phyloP scores from a whole-genome alignment of 2,329 filamentous ascomycete species.

The Trichoderma aggressivum region DNA sequence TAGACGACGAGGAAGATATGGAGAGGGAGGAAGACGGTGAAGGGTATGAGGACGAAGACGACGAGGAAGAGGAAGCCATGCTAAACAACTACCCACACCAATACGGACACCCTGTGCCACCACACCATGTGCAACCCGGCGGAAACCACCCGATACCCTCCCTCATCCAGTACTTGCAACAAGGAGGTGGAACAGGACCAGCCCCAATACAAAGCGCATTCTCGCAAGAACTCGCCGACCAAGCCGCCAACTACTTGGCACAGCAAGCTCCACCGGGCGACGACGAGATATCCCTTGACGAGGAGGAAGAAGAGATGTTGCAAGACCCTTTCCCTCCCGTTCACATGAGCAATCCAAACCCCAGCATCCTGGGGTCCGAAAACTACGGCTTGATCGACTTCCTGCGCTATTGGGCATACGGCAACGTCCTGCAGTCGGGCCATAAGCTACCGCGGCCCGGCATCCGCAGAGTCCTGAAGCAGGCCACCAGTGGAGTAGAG shows the following conservation, averaged over 20 bases:
- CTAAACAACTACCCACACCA: not conserved
- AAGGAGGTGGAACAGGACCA: not conserved
- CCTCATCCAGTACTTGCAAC: not conserved
- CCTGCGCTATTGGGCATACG: constrained; percentile 46
- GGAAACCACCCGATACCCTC: not conserved
- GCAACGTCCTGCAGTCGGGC: not conserved
- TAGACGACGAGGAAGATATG: not conserved
- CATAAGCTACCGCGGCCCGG: constrained; percentile 27
- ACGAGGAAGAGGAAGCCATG: not conserved
- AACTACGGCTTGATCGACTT: constrained; percentile 52
- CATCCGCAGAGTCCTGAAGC: constrained; percentile 33
- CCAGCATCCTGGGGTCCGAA: constrained; percentile 42
- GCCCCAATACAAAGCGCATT: not conserved
- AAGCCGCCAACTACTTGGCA: not conserved
- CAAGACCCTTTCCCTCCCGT: constrained; percentile 20
- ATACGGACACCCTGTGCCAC: not conserved
- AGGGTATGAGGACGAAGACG: not conserved
- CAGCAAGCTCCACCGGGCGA: not conserved
- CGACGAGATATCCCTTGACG: not conserved
- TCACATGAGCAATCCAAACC: constrained; percentile 34
- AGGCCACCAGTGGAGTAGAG: constrained; percentile 24
- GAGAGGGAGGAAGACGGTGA: not conserved
- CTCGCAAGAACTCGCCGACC: not conserved
- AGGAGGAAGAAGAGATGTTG: constrained; percentile 8
- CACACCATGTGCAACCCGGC: not conserved